These are phyloP conservation scores for Magnusiomyces paraingens DNA, from an alignment of 1,139 yeast genomes.

Conservation along the genomic window DNA sequence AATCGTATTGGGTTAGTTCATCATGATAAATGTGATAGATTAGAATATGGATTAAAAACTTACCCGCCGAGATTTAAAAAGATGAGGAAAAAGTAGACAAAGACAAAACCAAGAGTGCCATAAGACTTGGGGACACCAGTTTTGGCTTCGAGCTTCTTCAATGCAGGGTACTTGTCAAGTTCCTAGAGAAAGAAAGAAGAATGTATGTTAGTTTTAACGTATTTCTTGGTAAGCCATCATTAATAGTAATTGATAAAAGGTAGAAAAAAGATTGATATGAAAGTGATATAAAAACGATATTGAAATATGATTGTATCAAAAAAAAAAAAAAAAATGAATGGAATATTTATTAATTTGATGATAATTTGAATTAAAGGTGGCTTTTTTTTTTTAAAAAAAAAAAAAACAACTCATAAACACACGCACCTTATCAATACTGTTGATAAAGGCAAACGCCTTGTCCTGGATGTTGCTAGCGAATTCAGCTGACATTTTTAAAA, in stretches of 20 bases:
- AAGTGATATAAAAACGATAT: too few relatives aligned
- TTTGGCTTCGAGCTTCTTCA: constrained; percentile 33
- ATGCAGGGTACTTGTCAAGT: constrained; percentile 31
- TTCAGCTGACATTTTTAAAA: constrained; percentile 11
- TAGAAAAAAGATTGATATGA: too few relatives aligned
- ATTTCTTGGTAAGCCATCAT: too few relatives aligned
- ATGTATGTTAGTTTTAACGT: neutral
- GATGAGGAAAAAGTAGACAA: constrained; percentile 63
- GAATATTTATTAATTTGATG: too few relatives aligned
- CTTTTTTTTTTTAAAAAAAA: neutral
- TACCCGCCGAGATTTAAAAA: constrained; percentile 84
- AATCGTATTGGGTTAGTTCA: too few relatives aligned
- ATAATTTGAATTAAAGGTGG: too few relatives aligned
- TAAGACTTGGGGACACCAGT: constrained; percentile 78
- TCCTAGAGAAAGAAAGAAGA: constrained; percentile 21
- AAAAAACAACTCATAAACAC: neutral
- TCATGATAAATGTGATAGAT: too few relatives aligned
- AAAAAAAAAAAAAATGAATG: neutral
- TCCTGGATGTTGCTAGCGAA: constrained; percentile 24
- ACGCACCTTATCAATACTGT: constrained; percentile 27
- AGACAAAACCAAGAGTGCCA: constrained; percentile 61
- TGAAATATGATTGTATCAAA: neutral
- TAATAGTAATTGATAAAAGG: too few relatives aligned
- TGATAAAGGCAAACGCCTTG: constrained; percentile 26
- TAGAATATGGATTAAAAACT: constrained; percentile 11